Evolutionary conservation across 1,139 yeast species (phyloP), one percentile per base, ranked within the genome.

Genomic region (Debaryomycetaceae sp.): DNA sequence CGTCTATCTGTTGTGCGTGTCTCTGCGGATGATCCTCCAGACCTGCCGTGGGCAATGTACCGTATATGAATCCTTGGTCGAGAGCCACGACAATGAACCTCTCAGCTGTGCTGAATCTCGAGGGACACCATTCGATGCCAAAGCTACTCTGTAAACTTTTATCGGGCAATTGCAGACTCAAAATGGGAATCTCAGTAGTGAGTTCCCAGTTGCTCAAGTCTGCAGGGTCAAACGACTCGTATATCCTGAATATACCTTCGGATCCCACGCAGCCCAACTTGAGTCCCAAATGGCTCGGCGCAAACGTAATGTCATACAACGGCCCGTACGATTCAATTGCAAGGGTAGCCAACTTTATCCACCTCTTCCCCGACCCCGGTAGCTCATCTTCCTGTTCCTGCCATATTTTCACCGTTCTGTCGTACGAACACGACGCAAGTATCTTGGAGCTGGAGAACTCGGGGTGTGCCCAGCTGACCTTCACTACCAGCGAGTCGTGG

Each of bases 391-490:
- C 81, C 56, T 84, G 86, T 57, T 93, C 98, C 61, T 89, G 96
- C 93, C 96, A 93, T 36, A 93, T 72, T 57, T 87, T 85, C 20
- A 91, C 84, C 0, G 96, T 87, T 45, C 96, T 78, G 59, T 93
- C 99, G 60, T 86, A 88, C 1, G 97, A 88, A 40, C 93, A 90
- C 24, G 95, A 82, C 0, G 97, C 96, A 30, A 93, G 66, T 6
- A 93, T 72, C 52, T 71, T 72, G 42, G 72, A 64, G 57, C 88
- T 87, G 5, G 96, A 95, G 62, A 83, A 90, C 62, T 90, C 95
- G 1, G 99, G 99, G 45, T 88, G 86, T 0, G 98, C 97, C 96
- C 97, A 93, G 43, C 83, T 81, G 5, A 93, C 73, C 53, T 85
- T 81, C 39, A 88, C 86, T 30, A 93, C 79, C 51, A 91, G 82